Base-by-base conservation (phyloP, 495 filamentous ascomycete species). In the Podospora tetraspora region DNA sequence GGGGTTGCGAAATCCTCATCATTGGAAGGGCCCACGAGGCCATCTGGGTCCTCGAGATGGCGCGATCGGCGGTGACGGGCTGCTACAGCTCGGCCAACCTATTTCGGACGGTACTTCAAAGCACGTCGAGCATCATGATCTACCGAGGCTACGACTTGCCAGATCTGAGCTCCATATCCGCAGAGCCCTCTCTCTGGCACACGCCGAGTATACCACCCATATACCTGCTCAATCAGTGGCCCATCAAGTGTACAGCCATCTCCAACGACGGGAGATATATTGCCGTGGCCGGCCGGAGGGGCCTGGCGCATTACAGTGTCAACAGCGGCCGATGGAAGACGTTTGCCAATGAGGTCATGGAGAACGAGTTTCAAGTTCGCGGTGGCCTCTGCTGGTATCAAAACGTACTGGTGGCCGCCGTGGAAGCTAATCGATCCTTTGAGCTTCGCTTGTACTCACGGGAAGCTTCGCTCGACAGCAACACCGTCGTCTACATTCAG, bases 371-470 rank as follows among this genome's bases (percentile, higher is more conserved):
- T 74, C 85, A 91, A 25, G 92, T 99, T 24, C 83, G 94, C 69
- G 96, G 96, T 24, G 96, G 96, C 0, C 96, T 99, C 93, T 97
- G 93, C 73, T 99, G 96, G 96, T 92, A 94, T 73, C 94, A 96
- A 66, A 96, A 99, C 77, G 91, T 98, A 24, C 80, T 99, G 21
- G 91, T 99, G 67, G 93, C 93, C 57, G 92, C 94, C n/a, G 89
- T 97, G 32, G 96, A 98, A 76, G 87, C 88, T 60, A 90, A 92
- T 70, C 87, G 88, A 68, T 87, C 88, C 22, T 93, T 93, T 74
- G 91, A 97, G 86, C 79, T 99, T 30, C 93, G 96, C 29, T 83
- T 98, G 56, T 98, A 93, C 78, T 97, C 95, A 1, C 87, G 96
- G 62, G 96, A 98, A 76, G 82, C 89, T 25, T 80, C 88, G 19